phyloP scores from a whole-genome alignment of 2,329 filamentous ascomycete species.

The Xylariaceae sp. region DNA sequence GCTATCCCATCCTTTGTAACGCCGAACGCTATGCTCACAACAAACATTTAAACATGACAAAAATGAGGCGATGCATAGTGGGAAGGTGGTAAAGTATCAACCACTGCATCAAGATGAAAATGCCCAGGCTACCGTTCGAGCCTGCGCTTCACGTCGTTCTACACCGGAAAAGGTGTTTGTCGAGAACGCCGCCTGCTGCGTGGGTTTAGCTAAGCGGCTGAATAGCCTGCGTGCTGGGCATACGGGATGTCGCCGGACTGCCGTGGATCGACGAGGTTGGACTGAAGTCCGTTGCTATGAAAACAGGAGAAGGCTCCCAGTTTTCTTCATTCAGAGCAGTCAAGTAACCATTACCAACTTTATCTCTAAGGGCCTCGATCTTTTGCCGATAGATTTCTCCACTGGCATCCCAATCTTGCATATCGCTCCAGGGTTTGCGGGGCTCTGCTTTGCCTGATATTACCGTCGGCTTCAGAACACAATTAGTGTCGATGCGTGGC shows the following conservation, averaged over 20 bases:
- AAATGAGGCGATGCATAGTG: conserved; percentile 20
- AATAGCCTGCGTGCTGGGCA: conserved; percentile 43
- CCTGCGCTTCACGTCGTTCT: conserved; percentile 10
- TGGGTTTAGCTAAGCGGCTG: conserved; percentile 46
- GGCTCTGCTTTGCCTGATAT: conserved; percentile 31
- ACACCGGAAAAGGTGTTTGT: conserved; percentile 10
- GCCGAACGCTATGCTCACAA: conserved; percentile 34
- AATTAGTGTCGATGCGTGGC: conserved; percentile 37
- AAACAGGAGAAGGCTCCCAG: conserved; percentile 48
- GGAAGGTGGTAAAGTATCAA: conserved; percentile 17
- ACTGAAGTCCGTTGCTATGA: conserved; percentile 36
- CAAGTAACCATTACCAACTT: conserved; percentile 84
- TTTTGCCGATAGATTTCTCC: conserved; percentile 83
- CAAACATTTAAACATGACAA: conserved; percentile 22
- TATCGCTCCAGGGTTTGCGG: conserved; percentile 36
- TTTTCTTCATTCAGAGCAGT: conserved; percentile 78
- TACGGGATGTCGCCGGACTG: conserved; percentile 34
- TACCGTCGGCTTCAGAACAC: conserved; percentile 32
- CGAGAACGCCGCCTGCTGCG: conserved; percentile 37
- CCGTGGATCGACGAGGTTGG: conserved; percentile 35
- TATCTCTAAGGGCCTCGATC: conserved; percentile 78
- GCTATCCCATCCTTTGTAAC: conserved; percentile 23
- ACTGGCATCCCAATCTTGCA: conserved; percentile 60
- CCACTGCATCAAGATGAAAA: conserved; percentile 9
- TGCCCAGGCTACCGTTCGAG: conserved; percentile 6